Evolutionary conservation across 768 basidiomycete genomes (phyloP).

Genomic region (Imleria badia): DNA sequence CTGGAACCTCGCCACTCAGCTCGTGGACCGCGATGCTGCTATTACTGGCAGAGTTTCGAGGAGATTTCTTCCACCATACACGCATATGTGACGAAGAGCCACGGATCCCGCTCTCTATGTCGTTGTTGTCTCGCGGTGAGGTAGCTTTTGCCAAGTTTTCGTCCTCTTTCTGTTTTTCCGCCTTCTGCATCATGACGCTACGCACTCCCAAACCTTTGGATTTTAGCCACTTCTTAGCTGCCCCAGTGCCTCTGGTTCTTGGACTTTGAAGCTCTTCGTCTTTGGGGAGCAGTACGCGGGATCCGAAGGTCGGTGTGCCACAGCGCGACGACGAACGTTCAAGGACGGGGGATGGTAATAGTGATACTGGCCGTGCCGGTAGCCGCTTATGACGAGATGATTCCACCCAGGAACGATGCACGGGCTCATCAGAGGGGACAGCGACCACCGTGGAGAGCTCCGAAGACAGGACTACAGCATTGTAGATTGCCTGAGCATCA

Average conservation of each 20-base stretch:
- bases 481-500: slow-evolving; percentile 25
- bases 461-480: slow-evolving; percentile 17
- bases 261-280: slow-evolving; percentile 24
- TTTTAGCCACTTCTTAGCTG: slow-evolving; percentile 29
- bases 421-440: slow-evolving; percentile 8
- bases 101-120: slow-evolving; percentile 2
- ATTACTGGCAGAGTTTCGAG: slow-evolving; percentile 9
- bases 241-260: slow-evolving; percentile 10
- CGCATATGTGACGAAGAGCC: slow-evolving; percentile 20
- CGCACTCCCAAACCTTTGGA: slow-evolving; percentile 31
- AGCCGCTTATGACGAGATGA: slow-evolving; percentile 8
- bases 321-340: slow-evolving; percentile 52
- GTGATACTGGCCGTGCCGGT: slow-evolving; percentile 3
- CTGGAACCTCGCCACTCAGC: slow-evolving; percentile 1
- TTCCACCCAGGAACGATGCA: neutral
- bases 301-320: slow-evolving; percentile 64
- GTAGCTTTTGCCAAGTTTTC: slow-evolving; percentile 1
- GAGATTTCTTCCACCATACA: slow-evolving; percentile 33
- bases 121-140: slow-evolving; percentile 1
- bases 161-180: slow-evolving; percentile 23
- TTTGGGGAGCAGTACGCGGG: slow-evolving; percentile 35
- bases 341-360: slow-evolving; percentile 30
- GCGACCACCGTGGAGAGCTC: slow-evolving; percentile 16
- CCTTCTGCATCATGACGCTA: slow-evolving; percentile 20
- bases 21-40: slow-evolving; percentile 14